Percentiles rank a stretch among this genome's conserved stretches.
Conservation (phyloP, 2,329 filamentous ascomycete species). For the Trichoderma aggressivum region DNA sequence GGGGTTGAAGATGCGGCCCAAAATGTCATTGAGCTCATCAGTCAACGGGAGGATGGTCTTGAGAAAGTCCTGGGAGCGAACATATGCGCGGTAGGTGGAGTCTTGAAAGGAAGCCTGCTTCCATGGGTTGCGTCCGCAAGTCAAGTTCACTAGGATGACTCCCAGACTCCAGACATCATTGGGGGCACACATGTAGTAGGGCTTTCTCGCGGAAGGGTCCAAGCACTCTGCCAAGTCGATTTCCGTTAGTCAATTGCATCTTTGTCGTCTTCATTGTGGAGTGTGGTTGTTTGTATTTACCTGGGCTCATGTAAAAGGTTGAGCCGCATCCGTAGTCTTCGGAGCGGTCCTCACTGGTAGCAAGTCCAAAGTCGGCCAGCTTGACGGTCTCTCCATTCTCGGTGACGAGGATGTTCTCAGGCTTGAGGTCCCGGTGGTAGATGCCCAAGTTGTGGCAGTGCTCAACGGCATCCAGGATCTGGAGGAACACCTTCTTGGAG, state of each 20-base stretch:
- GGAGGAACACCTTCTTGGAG: constrained; percentile 83
- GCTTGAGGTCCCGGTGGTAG: constrained; percentile 96
- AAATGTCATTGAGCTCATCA: constrained; percentile 81
- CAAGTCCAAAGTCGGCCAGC: constrained; percentile 94
- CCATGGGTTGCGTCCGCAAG: constrained; percentile 97
- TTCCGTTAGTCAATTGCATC: constrained; percentile 4
- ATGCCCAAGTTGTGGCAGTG: constrained; percentile 92
- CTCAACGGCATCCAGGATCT: constrained; percentile 93
- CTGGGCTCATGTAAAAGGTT: constrained; percentile 99
- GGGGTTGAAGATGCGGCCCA: constrained; percentile 82
- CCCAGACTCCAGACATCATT: constrained; percentile 99
- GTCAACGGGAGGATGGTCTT: constrained; percentile 90
- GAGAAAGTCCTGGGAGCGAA: constrained; percentile 80
- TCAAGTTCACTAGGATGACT: constrained; percentile 95
- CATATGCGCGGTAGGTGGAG: constrained; percentile 88
- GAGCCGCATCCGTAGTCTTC: constrained; percentile 97
- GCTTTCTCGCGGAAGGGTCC: constrained; percentile 68
- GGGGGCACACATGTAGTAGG: constrained; percentile 84
- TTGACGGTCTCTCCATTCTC: constrained; percentile 88
- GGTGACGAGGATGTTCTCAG: constrained; percentile 93
- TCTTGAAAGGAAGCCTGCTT: constrained; percentile 93
- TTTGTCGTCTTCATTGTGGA: neutral
- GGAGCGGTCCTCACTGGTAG: constrained; percentile 77
- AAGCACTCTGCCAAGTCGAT: constrained; percentile 68
- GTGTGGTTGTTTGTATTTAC: constrained; percentile 52